phyloP scores from a whole-genome alignment of 495 filamentous ascomycete genomes.

The Articulospora tetracladia region DNA sequence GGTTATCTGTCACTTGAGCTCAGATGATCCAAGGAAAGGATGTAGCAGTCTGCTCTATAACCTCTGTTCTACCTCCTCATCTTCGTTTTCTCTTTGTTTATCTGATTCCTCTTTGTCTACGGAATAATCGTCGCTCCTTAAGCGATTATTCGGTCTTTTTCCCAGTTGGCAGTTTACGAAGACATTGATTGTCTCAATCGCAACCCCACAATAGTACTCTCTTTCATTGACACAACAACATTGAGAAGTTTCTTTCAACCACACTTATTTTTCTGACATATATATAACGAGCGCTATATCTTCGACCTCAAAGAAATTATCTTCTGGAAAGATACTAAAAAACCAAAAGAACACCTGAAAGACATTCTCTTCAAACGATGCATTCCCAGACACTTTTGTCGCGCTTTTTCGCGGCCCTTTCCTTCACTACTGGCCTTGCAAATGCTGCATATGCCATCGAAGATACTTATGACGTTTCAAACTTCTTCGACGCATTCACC shows the following conservation, averaged over 20 bases:
- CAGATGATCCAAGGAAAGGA: background rate
- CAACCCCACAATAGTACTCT: background rate
- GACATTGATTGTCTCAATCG: constrained; percentile 6
- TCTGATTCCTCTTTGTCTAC: background rate
- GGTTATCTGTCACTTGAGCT: constrained; percentile 2
- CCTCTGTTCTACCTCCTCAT: constrained; percentile 2
- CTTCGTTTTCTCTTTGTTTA: background rate
- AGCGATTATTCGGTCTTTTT: constrained; percentile 6
- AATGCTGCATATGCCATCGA: constrained; percentile 27
- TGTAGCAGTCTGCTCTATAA: background rate
- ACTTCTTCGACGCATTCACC: constrained; percentile 55
- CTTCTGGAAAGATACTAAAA: background rate
- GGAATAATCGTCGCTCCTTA: constrained; percentile 10
- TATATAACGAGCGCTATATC: background rate
- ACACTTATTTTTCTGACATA: background rate
- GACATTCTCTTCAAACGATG: constrained; percentile 1
- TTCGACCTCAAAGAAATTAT: background rate
- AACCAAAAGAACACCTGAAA: background rate
- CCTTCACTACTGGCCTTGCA: constrained; percentile 17
- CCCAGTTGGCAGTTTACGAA: background rate
- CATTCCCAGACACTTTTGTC: background rate
- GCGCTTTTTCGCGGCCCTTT: constrained; percentile 4
- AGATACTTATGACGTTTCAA: constrained; percentile 41
- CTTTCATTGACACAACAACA: background rate
- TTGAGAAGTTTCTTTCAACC: background rate